Percentiles rank a stretch among this genome's conserved stretches.
Conservation (phyloP, 2,329 filamentous ascomycete genomes). For the Zymoseptoria crescenta region DNA sequence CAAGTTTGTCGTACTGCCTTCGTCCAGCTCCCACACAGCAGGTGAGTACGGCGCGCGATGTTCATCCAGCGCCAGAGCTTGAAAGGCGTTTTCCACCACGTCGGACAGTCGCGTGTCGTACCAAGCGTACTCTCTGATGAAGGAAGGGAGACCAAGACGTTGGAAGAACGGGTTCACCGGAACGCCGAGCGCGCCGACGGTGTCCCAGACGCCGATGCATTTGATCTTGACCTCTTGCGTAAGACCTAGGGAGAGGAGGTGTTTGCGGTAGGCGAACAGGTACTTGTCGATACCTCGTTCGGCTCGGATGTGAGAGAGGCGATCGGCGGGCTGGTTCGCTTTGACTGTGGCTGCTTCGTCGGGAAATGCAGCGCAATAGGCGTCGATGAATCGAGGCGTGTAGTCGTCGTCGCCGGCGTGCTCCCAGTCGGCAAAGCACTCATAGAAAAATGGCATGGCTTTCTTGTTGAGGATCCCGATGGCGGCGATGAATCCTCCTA, state of each 20-base stretch:
- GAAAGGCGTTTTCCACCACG: conserved; percentile 47
- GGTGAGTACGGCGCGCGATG: conserved; percentile 44
- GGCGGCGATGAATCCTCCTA: conserved; percentile 39
- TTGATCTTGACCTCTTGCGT: conserved; percentile 26
- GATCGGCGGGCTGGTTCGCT: conserved; percentile 8
- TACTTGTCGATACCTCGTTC: conserved; percentile 20
- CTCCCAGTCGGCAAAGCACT: conserved; percentile 30
- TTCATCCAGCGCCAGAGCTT: conserved; percentile 49
- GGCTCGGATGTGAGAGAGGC: conserved; percentile 1
- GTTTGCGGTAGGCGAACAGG: conserved; percentile 21
- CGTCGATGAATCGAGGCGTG: conserved; percentile 24
- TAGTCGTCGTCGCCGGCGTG: conserved; percentile 24
- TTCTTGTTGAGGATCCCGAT: conserved; percentile 35
- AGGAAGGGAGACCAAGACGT: conserved; percentile 22
- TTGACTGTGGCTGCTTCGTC: conserved; percentile 11
- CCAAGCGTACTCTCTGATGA: conserved; percentile 28
- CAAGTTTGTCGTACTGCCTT: conserved; percentile 29
- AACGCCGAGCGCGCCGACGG: conserved; percentile 36
- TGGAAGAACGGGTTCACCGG: conserved; percentile 29
- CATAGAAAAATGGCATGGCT: conserved; percentile 28
- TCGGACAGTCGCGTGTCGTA: conserved; percentile 29
- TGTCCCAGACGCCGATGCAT: conserved; percentile 44
- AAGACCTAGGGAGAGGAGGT: conserved; percentile 18
- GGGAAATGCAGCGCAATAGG: conserved; percentile 19
- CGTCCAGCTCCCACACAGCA: conserved; percentile 39